Conservation (phyloP, 2,329 filamentous ascomycete genomes). For the Cryphonectria naterciae region DNA sequence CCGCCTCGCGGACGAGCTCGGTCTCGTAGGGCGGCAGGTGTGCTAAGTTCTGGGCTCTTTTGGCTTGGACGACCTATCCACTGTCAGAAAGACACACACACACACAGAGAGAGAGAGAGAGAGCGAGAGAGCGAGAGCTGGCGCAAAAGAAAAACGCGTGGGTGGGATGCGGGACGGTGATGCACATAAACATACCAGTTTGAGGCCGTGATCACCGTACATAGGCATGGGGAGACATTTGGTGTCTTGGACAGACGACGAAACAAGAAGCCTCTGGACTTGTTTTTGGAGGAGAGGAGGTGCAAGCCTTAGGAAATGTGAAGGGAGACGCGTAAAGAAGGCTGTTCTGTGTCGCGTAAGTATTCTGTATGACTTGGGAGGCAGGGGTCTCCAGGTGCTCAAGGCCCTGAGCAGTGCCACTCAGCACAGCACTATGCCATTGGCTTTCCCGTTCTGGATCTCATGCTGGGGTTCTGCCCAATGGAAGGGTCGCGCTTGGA, state of each 20-base stretch:
- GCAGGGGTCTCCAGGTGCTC: neutral
- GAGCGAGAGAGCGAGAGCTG: constrained; percentile 10
- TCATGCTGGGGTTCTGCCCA: constrained; percentile 5
- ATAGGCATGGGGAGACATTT: constrained; percentile 50
- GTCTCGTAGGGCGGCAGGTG: constrained; percentile 91
- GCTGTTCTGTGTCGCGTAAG: constrained; percentile 7
- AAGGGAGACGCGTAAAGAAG: constrained; percentile 7
- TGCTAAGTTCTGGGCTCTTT: constrained; percentile 84
- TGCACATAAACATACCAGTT: constrained; percentile 64
- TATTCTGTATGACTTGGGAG: neutral
- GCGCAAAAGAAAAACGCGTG: constrained; percentile 24
- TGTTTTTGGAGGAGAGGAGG: neutral
- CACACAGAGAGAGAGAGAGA: neutral
- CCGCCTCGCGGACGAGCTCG: constrained; percentile 84
- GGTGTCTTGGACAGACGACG: neutral
- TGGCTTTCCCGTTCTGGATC: constrained; percentile 14
- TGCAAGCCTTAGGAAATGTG: neutral
- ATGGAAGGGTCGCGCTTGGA: constrained; percentile 10
- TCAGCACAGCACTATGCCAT: neutral
- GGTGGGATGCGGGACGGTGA: constrained; percentile 7
- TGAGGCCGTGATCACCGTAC: constrained; percentile 88
- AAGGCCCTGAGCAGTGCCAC: neutral
- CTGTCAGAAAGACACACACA: neutral
- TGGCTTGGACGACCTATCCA: constrained; percentile 86
- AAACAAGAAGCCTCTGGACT: neutral